Percentiles rank a stretch among this genome's conserved stretches.
Evolutionary conservation across 2,329 filamentous ascomycete genomes (phyloP).

Genomic region (Xylaria sp.): DNA sequence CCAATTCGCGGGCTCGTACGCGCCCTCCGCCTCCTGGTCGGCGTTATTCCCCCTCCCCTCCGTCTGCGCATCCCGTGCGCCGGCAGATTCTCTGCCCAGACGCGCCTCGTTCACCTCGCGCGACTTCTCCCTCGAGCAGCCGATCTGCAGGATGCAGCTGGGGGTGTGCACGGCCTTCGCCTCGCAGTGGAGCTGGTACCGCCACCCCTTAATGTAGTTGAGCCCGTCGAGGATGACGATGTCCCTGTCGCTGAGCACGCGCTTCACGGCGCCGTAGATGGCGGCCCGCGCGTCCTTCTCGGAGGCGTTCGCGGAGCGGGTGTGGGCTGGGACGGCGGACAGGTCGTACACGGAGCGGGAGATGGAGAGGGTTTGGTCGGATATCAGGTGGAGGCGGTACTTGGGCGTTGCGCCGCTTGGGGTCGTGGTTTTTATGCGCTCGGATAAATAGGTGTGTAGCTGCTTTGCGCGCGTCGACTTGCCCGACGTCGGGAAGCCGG

Average conservation of each 20-base stretch:
- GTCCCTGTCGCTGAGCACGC: constrained; percentile 75
- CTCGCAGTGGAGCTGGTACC: constrained; percentile 88
- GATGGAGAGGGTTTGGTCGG: constrained; percentile 77
- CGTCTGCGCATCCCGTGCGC: constrained; percentile 21
- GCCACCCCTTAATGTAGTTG: constrained; percentile 92
- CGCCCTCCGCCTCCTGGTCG: constrained; percentile 55
- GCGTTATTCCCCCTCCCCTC: constrained; percentile 24
- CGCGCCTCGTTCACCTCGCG: constrained; percentile 69
- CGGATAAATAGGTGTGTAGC: constrained; percentile 71
- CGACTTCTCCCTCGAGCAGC: constrained; percentile 65
- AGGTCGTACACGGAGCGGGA: constrained; percentile 77
- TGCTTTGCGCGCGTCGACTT: constrained; percentile 75
- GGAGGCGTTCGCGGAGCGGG: constrained; percentile 75
- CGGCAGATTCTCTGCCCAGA: constrained; percentile 52
- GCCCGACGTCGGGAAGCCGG: constrained; percentile 74
- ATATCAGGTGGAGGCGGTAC: constrained; percentile 78
- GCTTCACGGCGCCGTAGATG: constrained; percentile 81
- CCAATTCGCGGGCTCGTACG: constrained; percentile 71
- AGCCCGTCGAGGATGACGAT: constrained; percentile 83
- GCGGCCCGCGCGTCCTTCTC: constrained; percentile 86
- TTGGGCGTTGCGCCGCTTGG: constrained; percentile 49
- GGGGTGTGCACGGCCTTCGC: constrained; percentile 82
- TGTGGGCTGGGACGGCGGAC: constrained; percentile 66
- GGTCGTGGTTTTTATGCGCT: constrained; percentile 60
- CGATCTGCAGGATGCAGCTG: constrained; percentile 77